Base-by-base conservation (phyloP, 1,284 basidiomycete genomes). In the Fomitopsis pinicola region DNA sequence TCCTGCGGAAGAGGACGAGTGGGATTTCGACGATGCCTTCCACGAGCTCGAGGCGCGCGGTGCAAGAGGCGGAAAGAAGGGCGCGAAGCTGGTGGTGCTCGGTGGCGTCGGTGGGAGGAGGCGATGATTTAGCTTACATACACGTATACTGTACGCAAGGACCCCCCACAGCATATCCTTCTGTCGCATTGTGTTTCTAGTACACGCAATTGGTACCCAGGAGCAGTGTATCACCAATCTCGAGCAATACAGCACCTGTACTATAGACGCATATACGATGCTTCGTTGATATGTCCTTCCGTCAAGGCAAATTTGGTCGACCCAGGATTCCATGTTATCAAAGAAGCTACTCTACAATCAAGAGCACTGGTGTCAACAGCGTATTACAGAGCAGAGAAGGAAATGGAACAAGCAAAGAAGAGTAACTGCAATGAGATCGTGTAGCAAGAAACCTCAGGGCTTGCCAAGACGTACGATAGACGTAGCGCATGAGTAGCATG, bases 11-110 rank as follows among this genome's bases (percentile, higher is more conserved):
- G 78, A 79, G 57, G 86, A 90, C 62, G 89, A 89, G 63, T 90
- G 85, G 87, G 90, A 93, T 70, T 76, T 93, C 44, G 92, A 93
- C 67, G 82, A 80, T 54, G 88, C 88, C 19, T 95, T 91, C 88
- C 86, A 91, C 70, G 91, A 93, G 66, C 78, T 94, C 42, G 90
- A 93, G 75, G 81, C 83, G 65, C 75, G 78, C 58, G 77, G 72
- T 42, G 74, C 75, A 30, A 69, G 72, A 26, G 72, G 71, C 19
- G 77, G 85, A 67, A 87, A 83, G 81, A 80, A 82, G 65, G 80
- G 80, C 63, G 84, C 83, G 67, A 85, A 76, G 71, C 75, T 94
- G 64, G 86, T 94, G 22, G 80, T 93, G 1, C 76, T 92, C 8
- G 89, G 91, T 1, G 74, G 81, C 30, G 82, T 80, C 42, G 52